phyloP scores from a whole-genome alignment of 2,329 filamentous ascomycete species.

The Fusarium nelsonii region DNA sequence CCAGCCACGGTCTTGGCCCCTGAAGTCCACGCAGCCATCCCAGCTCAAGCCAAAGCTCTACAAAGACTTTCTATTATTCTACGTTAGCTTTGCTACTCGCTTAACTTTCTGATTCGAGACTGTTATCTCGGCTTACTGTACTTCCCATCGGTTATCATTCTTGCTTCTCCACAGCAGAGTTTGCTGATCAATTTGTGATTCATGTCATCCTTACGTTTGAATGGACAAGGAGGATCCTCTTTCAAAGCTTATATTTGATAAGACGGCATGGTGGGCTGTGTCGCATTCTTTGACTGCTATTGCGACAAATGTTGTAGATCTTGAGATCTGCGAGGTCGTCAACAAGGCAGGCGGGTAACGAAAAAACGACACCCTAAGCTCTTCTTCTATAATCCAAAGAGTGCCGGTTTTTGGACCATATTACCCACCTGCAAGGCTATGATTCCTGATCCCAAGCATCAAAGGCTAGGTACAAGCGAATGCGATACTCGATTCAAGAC shows the following conservation, averaged over 20 bases:
- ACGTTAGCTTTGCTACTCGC: conserved; percentile 8
- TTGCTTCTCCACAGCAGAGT: background rate
- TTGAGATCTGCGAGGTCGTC: background rate
- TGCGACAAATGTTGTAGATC: background rate
- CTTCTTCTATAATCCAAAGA: too few relatives aligned
- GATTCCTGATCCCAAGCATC: background rate
- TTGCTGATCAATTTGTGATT: background rate
- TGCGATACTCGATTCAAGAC: background rate
- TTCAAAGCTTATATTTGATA: background rate
- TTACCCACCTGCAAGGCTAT: background rate
- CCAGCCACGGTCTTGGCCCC: conserved; percentile 16
- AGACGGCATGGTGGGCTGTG: background rate
- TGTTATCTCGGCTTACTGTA: too few relatives aligned
- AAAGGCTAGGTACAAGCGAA: background rate
- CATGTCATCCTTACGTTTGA: background rate
- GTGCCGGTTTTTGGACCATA: too few relatives aligned
- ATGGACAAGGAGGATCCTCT: background rate
- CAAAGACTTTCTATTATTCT: conserved; percentile 17
- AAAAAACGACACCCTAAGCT: too few relatives aligned
- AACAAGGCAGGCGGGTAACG: background rate
- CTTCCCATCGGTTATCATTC: background rate
- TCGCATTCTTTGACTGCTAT: background rate
- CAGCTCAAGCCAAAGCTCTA: background rate
- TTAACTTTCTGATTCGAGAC: background rate
- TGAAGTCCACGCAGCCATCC: background rate